A percentile compares a stretch with the other conserved stretches of the same genome.
These are phyloP conservation scores for Myriangium duriaei DNA, from an alignment of 2,329 filamentous ascomycete genomes.

Conservation along the genomic window DNA sequence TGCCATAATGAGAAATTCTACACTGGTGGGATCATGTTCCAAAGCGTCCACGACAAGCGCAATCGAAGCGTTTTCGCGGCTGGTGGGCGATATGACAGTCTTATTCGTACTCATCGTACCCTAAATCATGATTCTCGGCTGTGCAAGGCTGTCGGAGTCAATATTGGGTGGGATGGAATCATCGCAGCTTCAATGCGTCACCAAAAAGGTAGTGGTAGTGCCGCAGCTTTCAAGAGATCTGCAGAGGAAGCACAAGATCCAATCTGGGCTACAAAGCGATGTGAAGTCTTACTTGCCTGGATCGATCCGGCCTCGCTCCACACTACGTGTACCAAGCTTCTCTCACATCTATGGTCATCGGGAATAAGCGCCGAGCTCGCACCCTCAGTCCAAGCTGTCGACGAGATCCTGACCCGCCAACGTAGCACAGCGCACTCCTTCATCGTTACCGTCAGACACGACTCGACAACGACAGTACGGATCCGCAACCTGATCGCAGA, in stretches of 20 bases:
- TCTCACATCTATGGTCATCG: slow-evolving; percentile 68
- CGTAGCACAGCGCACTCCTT: slow-evolving; percentile 69
- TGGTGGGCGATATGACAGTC: slow-evolving; percentile 80
- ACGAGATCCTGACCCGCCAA: slow-evolving; percentile 67
- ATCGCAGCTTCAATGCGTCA: slow-evolving; percentile 20
- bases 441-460: slow-evolving; percentile 79
- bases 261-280: slow-evolving; percentile 25
- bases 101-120: slow-evolving; percentile 66
- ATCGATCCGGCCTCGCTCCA: slow-evolving; percentile 69
- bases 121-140: not conserved
- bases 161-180: slow-evolving; percentile 75
- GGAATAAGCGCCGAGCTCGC: slow-evolving; percentile 83
- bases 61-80: slow-evolving; percentile 76
- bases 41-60: slow-evolving; percentile 78
- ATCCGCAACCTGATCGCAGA: slow-evolving; percentile 53
- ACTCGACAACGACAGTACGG: slow-evolving; percentile 39
- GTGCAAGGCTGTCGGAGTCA: slow-evolving; percentile 82
- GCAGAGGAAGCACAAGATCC: slow-evolving; percentile 43
- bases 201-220: slow-evolving; percentile 34
- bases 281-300: slow-evolving; percentile 80
- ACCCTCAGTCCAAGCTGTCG: slow-evolving; percentile 49
- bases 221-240: slow-evolving; percentile 52
- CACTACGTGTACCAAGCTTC: slow-evolving; percentile 61
- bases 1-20: slow-evolving; percentile 91
- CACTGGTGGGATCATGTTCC: slow-evolving; percentile 71